These are phyloP conservation scores for Cryphonectria radicalis DNA, from an alignment of 2,329 filamentous ascomycete species.

Conservation along the genomic window DNA sequence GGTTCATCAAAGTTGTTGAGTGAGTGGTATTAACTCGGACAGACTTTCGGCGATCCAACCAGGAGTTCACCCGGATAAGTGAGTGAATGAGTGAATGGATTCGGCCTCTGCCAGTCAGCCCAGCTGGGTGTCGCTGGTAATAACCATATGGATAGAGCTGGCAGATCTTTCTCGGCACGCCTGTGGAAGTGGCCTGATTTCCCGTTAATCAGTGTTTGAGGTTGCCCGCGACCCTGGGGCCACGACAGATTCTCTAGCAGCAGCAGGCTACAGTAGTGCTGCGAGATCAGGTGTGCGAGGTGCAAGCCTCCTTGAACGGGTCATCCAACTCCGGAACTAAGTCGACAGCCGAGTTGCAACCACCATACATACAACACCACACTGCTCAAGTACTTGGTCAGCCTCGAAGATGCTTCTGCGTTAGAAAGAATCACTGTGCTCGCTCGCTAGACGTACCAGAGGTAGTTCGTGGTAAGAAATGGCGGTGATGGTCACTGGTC, in stretches of 20 bases:
- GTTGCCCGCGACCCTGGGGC: constrained; percentile 4
- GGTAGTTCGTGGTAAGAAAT: background rate
- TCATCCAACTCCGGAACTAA: background rate
- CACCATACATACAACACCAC: background rate
- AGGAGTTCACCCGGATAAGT: background rate
- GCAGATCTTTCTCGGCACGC: constrained; percentile 21
- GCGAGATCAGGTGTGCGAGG: background rate
- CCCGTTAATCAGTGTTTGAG: constrained; percentile 32
- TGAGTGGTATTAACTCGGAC: background rate
- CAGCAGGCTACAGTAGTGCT: background rate
- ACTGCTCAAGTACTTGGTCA: background rate
- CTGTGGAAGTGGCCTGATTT: constrained; percentile 32
- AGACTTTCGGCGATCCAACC: background rate
- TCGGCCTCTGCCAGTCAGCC: background rate
- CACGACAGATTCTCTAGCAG: background rate
- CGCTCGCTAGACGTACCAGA: background rate
- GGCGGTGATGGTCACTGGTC: background rate
- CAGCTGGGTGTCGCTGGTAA: background rate
- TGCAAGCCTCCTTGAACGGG: background rate
- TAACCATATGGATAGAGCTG: constrained; percentile 8
- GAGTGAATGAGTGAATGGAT: background rate
- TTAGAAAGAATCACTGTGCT: background rate
- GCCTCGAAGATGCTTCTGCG: background rate
- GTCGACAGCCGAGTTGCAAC: background rate
- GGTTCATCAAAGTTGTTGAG: background rate